A percentile compares a stretch with the other conserved stretches of the same genome.
phyloP scores from a whole-genome alignment of 768 basidiomycete genomes.

The Tubosaeta sp. region DNA sequence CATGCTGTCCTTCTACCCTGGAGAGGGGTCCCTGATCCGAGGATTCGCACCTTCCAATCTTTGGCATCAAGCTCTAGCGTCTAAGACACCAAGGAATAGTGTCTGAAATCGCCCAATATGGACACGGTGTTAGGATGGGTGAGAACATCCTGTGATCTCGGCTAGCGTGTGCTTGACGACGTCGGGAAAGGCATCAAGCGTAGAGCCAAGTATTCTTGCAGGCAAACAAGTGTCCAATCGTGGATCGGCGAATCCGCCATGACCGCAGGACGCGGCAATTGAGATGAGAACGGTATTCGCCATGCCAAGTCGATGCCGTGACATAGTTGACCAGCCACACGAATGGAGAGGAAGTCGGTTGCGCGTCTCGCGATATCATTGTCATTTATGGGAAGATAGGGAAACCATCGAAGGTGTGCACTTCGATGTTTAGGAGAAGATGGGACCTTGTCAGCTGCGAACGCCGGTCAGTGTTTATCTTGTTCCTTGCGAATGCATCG shows the following conservation, averaged over 20 bases:
- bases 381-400: not conserved
- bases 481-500: not conserved
- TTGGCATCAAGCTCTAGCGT: not conserved
- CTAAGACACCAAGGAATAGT: not conserved
- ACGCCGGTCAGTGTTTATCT: not conserved
- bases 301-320: not conserved
- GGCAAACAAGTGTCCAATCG: constrained; percentile 52
- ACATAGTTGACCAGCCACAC: not conserved
- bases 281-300: not conserved
- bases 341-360: not conserved
- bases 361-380: not conserved
- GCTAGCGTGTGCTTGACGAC: constrained; percentile 55
- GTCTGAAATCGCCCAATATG: constrained; percentile 35
- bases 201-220: constrained; percentile 43
- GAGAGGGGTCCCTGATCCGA: not conserved
- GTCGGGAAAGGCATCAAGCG: constrained; percentile 47
- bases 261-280: not conserved
- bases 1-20: not conserved
- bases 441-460: not conserved
- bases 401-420: no score
- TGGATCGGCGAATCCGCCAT: constrained; percentile 40
- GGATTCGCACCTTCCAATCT: not conserved
- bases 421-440: not conserved
- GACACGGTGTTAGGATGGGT: not conserved
- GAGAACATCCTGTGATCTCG: not conserved